Base-by-base conservation (phyloP, 202 grass and related monocot genomes). In the Schoenoplectus triqueter region DNA sequence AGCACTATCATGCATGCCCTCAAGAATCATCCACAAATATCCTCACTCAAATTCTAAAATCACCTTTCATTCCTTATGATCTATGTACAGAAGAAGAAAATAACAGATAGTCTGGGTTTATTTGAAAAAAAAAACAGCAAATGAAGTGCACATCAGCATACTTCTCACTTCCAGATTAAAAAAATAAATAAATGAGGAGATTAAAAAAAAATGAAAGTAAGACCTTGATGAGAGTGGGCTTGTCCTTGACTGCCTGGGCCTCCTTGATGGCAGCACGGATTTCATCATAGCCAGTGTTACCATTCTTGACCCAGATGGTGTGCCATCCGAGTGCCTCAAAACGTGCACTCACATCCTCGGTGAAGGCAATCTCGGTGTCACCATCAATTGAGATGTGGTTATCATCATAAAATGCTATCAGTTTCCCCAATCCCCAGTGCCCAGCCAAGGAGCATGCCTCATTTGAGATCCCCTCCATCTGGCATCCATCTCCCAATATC, bases 381-480 rank as follows among this genome's bases (percentile, higher is more conserved):
- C 93, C 93, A 17, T 95, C 91, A 46, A 95, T 95, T 42, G 93
- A 95, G 31, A 95, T 95, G 84, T 95, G 93, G 82, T 95, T 95
- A 65, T 95, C 93, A 62, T 95, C 93, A 2, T 95, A 95, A 82
- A 95, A 95, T 3, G 89, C 87, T 21, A 95, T 95, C 70, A 95
- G 70, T 84, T 95, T 95, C 59, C 93, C 93, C 66, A 95, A 88
- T 84, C 91, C 93, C 93, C 91, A 95, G 66, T 95, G 93, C 39
- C 89, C 93, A 63, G 93, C 93, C 54, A 95, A 46, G 0, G 93
- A 95, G 68, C 83, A 87, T 49, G 66, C 93, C 60, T 95, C 93
- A 76, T 92, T 95, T 5, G 89, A 82, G n/a, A 95, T 88, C 74
- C 93, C 91, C 89, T 95, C 93, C 93, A 95, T 95, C 10, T 95